Conservation (phyloP, 1,284 basidiomycete genomes). For the Ganoderma resinaceum region DNA sequence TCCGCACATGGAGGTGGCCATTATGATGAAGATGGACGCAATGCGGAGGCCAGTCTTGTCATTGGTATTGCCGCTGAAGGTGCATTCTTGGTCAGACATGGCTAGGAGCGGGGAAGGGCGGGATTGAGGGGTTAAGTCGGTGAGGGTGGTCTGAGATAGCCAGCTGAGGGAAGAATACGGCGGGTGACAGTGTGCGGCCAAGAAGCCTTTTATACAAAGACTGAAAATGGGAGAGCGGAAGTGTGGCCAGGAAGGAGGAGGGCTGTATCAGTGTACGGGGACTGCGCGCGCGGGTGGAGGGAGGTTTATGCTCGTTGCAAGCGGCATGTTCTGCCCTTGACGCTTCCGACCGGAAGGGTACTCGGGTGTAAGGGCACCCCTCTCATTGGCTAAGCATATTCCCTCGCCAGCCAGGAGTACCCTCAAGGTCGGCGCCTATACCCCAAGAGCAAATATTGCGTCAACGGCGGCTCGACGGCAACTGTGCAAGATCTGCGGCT, state of each 20-base stretch:
- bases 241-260: neutral
- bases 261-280: neutral
- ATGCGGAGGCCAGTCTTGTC: slow-evolving; percentile 64
- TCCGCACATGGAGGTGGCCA: slow-evolving; percentile 70
- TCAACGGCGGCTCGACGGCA: neutral
- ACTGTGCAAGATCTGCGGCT: neutral
- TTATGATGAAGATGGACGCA: slow-evolving; percentile 90
- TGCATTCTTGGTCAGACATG: slow-evolving; percentile 6
- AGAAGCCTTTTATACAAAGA: neutral
- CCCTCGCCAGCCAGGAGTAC: slow-evolving; percentile 19
- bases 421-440: slow-evolving; percentile 25
- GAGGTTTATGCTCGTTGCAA: neutral
- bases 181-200: neutral
- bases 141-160: neutral
- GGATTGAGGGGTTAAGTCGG: neutral
- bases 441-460: slow-evolving; percentile 4
- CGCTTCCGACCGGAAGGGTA: slow-evolving; percentile 27
- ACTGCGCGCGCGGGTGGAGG: slow-evolving; percentile 4
- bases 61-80: slow-evolving; percentile 26
- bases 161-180: neutral
- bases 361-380: slow-evolving; percentile 9
- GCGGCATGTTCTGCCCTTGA: neutral
- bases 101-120: too few relatives aligned
- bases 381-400: slow-evolving; percentile 18
- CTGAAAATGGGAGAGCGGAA: neutral